Evolutionary conservation across 2,329 filamentous ascomycete genomes (phyloP).

Genomic region (Didymosphaeria variabile): DNA sequence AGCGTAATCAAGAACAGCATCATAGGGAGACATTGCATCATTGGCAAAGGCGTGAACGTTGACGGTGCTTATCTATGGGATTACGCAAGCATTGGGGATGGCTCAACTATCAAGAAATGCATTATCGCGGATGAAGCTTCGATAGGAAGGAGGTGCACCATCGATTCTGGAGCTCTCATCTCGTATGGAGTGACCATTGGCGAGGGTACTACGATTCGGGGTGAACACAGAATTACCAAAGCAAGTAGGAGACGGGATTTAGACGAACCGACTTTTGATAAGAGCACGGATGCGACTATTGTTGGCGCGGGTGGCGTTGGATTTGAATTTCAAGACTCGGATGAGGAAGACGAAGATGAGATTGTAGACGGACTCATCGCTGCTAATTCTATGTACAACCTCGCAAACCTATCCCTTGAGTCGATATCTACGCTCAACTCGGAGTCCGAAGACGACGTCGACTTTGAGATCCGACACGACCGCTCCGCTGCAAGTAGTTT

Average conservation of each 20-base stretch:
- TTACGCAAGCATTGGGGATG: constrained; percentile 78
- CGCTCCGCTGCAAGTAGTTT: constrained; percentile 75
- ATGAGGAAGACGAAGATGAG: constrained; percentile 71
- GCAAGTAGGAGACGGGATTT: constrained; percentile 57
- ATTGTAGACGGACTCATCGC: constrained; percentile 52
- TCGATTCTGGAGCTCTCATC: constrained; percentile 78
- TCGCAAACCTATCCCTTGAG: constrained; percentile 57
- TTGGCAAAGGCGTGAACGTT: constrained; percentile 84
- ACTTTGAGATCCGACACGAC: constrained; percentile 57
- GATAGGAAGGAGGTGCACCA: constrained; percentile 74
- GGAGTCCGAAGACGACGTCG: constrained; percentile 53
- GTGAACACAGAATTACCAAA: constrained; percentile 56
- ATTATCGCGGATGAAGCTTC: constrained; percentile 78
- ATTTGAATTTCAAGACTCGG: constrained; percentile 66
- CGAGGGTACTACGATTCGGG: constrained; percentile 62
- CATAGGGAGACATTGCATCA: constrained; percentile 84
- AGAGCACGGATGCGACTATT: constrained; percentile 57
- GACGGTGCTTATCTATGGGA: constrained; percentile 90
- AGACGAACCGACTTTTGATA: constrained; percentile 49
- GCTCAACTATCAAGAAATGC: constrained; percentile 72
- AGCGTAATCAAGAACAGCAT: constrained; percentile 77
- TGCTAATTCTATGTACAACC: constrained; percentile 58
- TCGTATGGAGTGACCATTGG: constrained; percentile 80
- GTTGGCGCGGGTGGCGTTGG: constrained; percentile 69
- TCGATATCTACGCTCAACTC: constrained; percentile 73